Percentiles rank a stretch among this genome's conserved stretches.
These are phyloP conservation scores for Alternaria triticina DNA, from an alignment of 2,329 filamentous ascomycete genomes.

Conservation along the genomic window DNA sequence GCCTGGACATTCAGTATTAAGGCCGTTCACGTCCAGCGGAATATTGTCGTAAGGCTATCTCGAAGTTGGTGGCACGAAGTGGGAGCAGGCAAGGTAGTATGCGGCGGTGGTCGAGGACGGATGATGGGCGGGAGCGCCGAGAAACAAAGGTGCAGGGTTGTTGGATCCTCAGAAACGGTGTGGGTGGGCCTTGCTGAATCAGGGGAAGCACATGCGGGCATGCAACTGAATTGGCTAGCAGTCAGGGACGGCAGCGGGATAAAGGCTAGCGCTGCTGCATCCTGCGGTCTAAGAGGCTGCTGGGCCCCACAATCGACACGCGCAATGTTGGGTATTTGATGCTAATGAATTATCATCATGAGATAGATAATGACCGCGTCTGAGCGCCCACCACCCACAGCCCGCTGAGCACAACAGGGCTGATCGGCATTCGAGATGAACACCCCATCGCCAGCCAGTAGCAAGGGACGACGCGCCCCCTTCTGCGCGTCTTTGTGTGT, in stretches of 20 bases:
- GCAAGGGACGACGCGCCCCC: conserved; percentile 28
- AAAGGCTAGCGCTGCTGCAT: conserved; percentile 33
- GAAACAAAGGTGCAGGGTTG: conserved; percentile 35
- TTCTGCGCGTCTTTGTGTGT: conserved; percentile 12
- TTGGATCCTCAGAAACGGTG: conserved; percentile 34
- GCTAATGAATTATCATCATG: conserved; percentile 27
- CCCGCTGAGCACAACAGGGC: conserved; percentile 8
- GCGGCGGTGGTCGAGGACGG: conserved; percentile 24
- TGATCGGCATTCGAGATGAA: conserved; percentile 29
- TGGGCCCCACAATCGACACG: conserved; percentile 40
- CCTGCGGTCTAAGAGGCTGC: conserved; percentile 31
- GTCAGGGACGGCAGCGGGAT: conserved; percentile 41
- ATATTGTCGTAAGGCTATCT: conserved; percentile 22
- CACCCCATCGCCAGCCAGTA: conserved; percentile 20
- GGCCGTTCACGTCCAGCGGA: conserved; percentile 22
- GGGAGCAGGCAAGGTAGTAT: conserved; percentile 22
- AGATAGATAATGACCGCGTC: conserved; percentile 14
- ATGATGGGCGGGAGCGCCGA: conserved; percentile 27
- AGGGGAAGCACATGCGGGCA: conserved; percentile 37
- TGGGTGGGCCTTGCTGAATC: conserved; percentile 37
- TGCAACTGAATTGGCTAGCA: conserved; percentile 43
- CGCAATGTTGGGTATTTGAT: conserved; percentile 42
- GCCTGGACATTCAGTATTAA: conserved; percentile 5
- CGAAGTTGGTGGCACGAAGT: conserved; percentile 32
- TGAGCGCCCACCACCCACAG: conserved; percentile 20